Evolutionary conservation across 805 yeast genomes (phyloP).

Genomic region (Nakazawaea anatomiae): DNA sequence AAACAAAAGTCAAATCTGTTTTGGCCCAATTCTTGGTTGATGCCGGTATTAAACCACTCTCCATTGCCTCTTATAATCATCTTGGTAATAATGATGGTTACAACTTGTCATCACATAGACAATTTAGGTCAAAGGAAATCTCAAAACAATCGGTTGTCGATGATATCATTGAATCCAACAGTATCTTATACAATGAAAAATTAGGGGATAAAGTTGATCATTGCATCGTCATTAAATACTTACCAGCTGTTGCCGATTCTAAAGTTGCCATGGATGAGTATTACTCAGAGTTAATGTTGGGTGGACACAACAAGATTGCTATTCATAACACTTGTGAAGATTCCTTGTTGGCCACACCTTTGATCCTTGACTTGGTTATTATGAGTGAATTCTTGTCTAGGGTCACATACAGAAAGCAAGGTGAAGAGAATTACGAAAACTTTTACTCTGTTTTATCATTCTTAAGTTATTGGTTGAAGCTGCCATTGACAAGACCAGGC

Average conservation of each 20-base stretch:
- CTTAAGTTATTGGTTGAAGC: constrained; percentile 93
- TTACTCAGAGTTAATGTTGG: constrained; percentile 93
- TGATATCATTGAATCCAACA: constrained; percentile 86
- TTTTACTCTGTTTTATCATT: constrained; percentile 84
- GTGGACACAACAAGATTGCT: constrained; percentile 93
- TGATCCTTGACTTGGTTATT: constrained; percentile 85
- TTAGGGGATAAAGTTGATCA: constrained; percentile 79
- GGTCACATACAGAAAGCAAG: constrained; percentile 65
- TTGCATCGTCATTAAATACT: constrained; percentile 90
- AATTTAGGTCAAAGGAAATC: constrained; percentile 93
- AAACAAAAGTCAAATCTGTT: constrained; percentile 93
- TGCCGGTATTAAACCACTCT: constrained; percentile 93
- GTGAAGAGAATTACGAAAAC: constrained; percentile 45
- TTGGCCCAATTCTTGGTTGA: constrained; percentile 93
- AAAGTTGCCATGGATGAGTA: constrained; percentile 99
- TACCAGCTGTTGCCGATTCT: constrained; percentile 92
- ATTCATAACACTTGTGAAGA: constrained; percentile 97
- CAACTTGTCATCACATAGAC: constrained; percentile 86
- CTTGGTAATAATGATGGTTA: constrained; percentile 95
- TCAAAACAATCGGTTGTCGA: constrained; percentile 91
- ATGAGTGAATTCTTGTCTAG: constrained; percentile 88
- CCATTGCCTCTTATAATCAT: constrained; percentile 94
- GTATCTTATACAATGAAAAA: constrained; percentile 76
- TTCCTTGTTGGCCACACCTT: constrained; percentile 88
- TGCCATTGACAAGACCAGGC: constrained; percentile 90